Conservation (phyloP, 1,139 yeast species). For the Saccharomyces hybrid region DNA sequence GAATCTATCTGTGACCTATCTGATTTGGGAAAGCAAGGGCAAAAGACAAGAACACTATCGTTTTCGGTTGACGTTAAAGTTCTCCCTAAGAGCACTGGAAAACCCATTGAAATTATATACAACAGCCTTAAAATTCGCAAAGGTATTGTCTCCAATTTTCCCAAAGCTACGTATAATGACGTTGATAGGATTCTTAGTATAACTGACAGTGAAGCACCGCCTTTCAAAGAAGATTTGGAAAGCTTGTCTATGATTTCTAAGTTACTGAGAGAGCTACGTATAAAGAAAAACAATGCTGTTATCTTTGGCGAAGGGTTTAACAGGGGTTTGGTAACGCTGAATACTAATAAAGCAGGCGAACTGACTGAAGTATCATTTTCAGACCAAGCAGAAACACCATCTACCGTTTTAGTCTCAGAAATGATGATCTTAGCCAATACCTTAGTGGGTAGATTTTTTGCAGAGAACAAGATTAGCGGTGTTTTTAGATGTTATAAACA, state of each 20-base stretch:
- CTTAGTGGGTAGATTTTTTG: constrained; percentile 49
- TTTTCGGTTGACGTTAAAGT: constrained; percentile 36
- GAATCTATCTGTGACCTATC: constrained; percentile 42
- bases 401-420: constrained; percentile 64
- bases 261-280: constrained; percentile 31
- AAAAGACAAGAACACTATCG: constrained; percentile 43
- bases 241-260: constrained; percentile 33
- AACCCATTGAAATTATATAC: constrained; percentile 27
- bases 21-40: constrained; percentile 48
- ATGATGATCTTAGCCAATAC: constrained; percentile 74
- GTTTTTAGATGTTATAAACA: constrained; percentile 47
- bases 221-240: constrained; percentile 30
- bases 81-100: constrained; percentile 20
- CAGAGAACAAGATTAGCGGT: constrained; percentile 44
- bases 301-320: constrained; percentile 33
- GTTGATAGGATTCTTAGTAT: constrained; percentile 38
- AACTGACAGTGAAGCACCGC: neutral
- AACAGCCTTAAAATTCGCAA: constrained; percentile 33
- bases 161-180: constrained; percentile 42
- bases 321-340: constrained; percentile 19
- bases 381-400: constrained; percentile 30
- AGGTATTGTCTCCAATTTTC: constrained; percentile 39
- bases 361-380: constrained; percentile 17
- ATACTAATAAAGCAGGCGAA: constrained; percentile 8
- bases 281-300: constrained; percentile 32